Conservation (phyloP, 345 rosid species). For the Eutrema heterophyllum region DNA sequence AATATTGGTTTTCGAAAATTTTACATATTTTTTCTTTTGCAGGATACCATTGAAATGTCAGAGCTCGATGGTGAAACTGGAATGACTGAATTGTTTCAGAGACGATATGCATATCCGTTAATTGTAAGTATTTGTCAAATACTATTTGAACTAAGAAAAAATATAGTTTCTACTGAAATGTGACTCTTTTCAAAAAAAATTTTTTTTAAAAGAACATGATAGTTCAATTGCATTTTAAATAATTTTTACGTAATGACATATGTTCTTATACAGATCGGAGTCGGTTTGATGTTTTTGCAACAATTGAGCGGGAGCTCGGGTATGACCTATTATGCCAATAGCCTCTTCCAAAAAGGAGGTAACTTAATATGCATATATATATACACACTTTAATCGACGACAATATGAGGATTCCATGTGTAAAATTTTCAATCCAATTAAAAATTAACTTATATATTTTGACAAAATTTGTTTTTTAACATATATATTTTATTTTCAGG, state of each 20-base stretch:
- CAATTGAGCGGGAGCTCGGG: conserved; percentile 33
- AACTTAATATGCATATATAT: not conserved
- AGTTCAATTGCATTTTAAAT: not conserved
- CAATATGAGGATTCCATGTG: not conserved
- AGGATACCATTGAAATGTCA: conserved; percentile 26
- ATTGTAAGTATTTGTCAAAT: conserved; percentile 15
- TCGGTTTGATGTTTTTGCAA: conserved; percentile 37
- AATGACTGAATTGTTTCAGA: conserved; percentile 32
- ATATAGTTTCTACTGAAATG: not conserved
- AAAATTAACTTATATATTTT: not conserved
- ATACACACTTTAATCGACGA: not conserved
- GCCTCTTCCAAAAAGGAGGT: conserved; percentile 35
- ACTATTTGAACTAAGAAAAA: not conserved
- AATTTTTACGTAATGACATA: not conserved
- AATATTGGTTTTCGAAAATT: not conserved
- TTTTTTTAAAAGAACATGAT: not conserved
- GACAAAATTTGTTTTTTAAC: too few relatives aligned
- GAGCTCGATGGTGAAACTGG: conserved; percentile 2
- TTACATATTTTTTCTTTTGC: not conserved
- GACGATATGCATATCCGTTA: conserved; percentile 29
- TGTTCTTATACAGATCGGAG: conserved; percentile 28
- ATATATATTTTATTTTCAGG: conserved; percentile 8
- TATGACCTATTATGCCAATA: conserved; percentile 32
- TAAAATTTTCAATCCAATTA: not conserved
- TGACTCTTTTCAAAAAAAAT: not conserved